Conservation (phyloP, 2,329 filamentous ascomycete genomes). For the Botrytis elliptica region DNA sequence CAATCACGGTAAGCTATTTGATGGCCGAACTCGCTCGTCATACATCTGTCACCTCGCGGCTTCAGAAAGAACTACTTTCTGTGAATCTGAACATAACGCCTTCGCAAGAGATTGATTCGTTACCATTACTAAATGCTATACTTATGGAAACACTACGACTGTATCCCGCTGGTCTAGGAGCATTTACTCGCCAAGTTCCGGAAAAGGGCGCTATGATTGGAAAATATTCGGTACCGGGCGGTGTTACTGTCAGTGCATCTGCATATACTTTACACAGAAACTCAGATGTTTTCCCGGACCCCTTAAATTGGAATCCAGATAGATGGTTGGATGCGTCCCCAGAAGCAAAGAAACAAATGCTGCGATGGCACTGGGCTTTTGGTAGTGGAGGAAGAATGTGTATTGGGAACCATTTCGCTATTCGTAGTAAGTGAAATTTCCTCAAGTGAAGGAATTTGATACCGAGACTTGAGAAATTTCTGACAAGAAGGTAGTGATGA, state of each 20-base stretch:
- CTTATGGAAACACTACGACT: conserved; percentile 56
- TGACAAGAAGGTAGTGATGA: conserved; percentile 57
- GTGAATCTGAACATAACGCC: background rate
- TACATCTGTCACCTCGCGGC: conserved; percentile 31
- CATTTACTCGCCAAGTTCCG: conserved; percentile 45
- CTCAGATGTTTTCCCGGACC: conserved; percentile 45
- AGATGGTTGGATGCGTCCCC: conserved; percentile 47
- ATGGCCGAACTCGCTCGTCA: conserved; percentile 54
- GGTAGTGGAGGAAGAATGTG: conserved; percentile 65
- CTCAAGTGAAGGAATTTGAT: background rate
- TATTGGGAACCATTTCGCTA: conserved; percentile 63
- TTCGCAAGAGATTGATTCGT: conserved; percentile 43
- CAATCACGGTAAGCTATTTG: conserved; percentile 62
- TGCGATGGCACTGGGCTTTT: conserved; percentile 62
- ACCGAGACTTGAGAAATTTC: background rate
- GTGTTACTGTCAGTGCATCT: conserved; percentile 25
- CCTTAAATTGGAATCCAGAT: conserved; percentile 45
- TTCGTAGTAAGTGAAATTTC: conserved; percentile 44
- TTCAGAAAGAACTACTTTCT: background rate
- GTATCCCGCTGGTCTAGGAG: conserved; percentile 53
- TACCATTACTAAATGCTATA: conserved; percentile 53
- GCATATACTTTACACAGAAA: conserved; percentile 2
- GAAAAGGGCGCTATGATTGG: conserved; percentile 7
- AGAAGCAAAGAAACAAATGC: conserved; percentile 43
- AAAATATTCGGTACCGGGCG: background rate